Evolutionary conservation across 2,329 filamentous ascomycete genomes (phyloP).

Genomic region (Arthrobotrys conoides): DNA sequence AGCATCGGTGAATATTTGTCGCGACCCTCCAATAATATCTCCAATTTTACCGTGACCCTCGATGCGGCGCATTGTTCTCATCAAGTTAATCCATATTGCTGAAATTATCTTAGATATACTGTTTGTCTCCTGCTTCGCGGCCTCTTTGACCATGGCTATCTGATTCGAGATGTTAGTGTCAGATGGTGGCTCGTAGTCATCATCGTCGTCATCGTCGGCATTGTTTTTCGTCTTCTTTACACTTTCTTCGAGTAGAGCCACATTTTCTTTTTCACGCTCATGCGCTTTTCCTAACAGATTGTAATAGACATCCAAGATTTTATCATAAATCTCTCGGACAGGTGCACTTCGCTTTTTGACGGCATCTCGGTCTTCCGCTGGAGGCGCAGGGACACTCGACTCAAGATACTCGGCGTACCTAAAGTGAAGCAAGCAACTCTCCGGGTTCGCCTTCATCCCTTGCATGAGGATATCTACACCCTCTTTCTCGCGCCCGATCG

Average conservation of each 20-base stretch:
- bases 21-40: slow-evolving; percentile 77
- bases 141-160: slow-evolving; percentile 71
- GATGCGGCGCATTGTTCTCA: slow-evolving; percentile 92
- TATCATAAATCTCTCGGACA: slow-evolving; percentile 86
- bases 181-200: slow-evolving; percentile 69
- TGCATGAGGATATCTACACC: slow-evolving; percentile 84
- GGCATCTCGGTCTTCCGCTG: slow-evolving; percentile 76
- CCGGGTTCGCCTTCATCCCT: slow-evolving; percentile 89
- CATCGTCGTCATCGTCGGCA: slow-evolving; percentile 70
- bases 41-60: slow-evolving; percentile 85
- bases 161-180: slow-evolving; percentile 72
- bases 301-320: slow-evolving; percentile 88
- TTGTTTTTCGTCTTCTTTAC: slow-evolving; percentile 65
- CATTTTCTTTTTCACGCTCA: slow-evolving; percentile 74
- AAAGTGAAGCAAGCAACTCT: slow-evolving; percentile 90
- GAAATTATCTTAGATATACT: slow-evolving; percentile 87
- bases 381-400: slow-evolving; percentile 75
- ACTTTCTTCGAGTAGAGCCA: slow-evolving; percentile 73
- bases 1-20: slow-evolving; percentile 90
- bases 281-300: slow-evolving; percentile 82
- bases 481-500: slow-evolving; percentile 63
- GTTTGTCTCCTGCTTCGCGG: slow-evolving; percentile 78
- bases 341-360: slow-evolving; percentile 77
- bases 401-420: slow-evolving; percentile 92
- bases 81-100: slow-evolving; percentile 93